Conservation (phyloP, 2,329 filamentous ascomycete species). For the Ceratocystis colombiana region DNA sequence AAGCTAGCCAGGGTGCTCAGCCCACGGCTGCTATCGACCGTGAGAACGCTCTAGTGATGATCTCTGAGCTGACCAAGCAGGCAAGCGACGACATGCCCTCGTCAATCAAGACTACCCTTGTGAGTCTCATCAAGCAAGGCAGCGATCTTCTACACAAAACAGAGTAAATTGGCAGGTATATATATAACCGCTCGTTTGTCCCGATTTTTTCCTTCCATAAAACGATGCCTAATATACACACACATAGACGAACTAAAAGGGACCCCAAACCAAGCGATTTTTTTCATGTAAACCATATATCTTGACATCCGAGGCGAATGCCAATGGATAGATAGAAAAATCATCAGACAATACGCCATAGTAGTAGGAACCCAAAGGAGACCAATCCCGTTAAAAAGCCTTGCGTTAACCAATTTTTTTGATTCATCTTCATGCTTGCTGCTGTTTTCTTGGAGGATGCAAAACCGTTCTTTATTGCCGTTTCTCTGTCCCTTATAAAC, state of each 20-base stretch:
- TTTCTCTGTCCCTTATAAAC: constrained; percentile 25
- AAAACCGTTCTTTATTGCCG: constrained; percentile 33
- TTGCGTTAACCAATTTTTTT: constrained; percentile 25
- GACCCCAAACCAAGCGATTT: neutral
- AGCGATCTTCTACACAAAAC: constrained; percentile 36
- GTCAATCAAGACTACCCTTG: constrained; percentile 36
- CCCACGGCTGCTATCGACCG: constrained; percentile 35
- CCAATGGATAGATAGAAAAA: constrained; percentile 22
- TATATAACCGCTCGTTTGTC: neutral
- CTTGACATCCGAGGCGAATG: constrained; percentile 11
- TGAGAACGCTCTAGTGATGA: constrained; percentile 52
- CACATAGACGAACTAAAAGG: constrained; percentile 5
- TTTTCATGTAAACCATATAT: constrained; percentile 15
- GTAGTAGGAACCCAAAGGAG: constrained; percentile 33
- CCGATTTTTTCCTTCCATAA: neutral
- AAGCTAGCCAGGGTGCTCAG: constrained; percentile 12
- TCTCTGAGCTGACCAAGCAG: constrained; percentile 45
- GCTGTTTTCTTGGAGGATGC: constrained; percentile 19
- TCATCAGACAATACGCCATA: constrained; percentile 25
- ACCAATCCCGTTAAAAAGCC: constrained; percentile 33
- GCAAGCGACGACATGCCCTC: constrained; percentile 36
- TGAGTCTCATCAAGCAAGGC: constrained; percentile 42
- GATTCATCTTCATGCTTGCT: constrained; percentile 22
- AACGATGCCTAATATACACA: neutral
- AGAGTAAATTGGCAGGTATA: constrained; percentile 19